Percentiles rank a stretch among this genome's conserved stretches.
These are phyloP conservation scores for Pichia cabralensis DNA, from an alignment of 805 yeast species.

Conservation along the genomic window DNA sequence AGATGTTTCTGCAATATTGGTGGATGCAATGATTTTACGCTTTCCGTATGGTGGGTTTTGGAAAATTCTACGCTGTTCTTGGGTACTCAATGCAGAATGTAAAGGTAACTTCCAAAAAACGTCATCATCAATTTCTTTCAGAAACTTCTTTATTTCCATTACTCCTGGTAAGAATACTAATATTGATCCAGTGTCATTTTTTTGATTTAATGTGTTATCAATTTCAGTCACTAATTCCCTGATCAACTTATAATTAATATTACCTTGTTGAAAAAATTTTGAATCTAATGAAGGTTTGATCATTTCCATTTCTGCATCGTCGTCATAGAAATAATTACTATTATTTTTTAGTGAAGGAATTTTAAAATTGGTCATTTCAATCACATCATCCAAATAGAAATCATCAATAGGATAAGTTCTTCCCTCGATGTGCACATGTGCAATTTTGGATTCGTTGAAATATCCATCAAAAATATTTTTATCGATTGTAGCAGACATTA, in stretches of 20 bases:
- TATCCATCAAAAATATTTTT: conserved; percentile 55
- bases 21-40: conserved; percentile 78
- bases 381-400: conserved; percentile 56
- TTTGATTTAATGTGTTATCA: conserved; percentile 35
- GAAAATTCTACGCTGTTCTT: conserved; percentile 76
- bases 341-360: conserved; percentile 21
- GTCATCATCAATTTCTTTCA: conserved; percentile 27
- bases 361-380: conserved; percentile 47
- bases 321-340: conserved; percentile 1
- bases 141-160: conserved; percentile 67
- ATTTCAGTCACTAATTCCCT: conserved; percentile 43
- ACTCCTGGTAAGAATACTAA: conserved; percentile 86
- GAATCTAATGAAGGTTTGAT: conserved; percentile 56
- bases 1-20: conserved; percentile 95
- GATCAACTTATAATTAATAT: conserved; percentile 66
- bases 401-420: conserved; percentile 89
- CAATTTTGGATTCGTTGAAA: conserved; percentile 40
- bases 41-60: conserved; percentile 37
- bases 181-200: conserved; percentile 55
- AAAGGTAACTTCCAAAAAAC: conserved; percentile 52
- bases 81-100: conserved; percentile 79
- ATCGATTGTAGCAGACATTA: conserved; percentile 94
- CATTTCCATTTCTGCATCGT: conserved; percentile 23
- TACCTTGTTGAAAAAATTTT: conserved; percentile 52
- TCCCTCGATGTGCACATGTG: conserved; percentile 78